phyloP scores from a whole-genome alignment of 1,284 basidiomycete genomes.

The Kalmanozyma brasiliensis region DNA sequence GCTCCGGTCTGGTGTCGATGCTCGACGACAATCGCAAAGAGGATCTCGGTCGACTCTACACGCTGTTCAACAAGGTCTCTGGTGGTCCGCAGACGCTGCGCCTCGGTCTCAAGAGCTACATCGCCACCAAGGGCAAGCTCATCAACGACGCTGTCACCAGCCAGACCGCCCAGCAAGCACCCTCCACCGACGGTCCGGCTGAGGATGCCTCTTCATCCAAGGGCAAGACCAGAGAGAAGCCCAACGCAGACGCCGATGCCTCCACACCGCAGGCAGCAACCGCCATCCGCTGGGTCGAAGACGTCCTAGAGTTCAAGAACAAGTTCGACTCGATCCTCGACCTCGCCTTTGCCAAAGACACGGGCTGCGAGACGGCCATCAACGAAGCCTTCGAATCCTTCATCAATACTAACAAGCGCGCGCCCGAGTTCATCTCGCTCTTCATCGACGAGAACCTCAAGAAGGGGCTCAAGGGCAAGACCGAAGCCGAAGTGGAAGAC shows the following conservation, averaged over 20 bases:
- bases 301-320: conserved; percentile 89
- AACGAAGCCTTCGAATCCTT: conserved; percentile 96
- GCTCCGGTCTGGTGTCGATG: conserved; percentile 88
- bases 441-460: conserved; percentile 98
- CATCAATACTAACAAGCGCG: conserved; percentile 86
- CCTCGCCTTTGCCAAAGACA: conserved; percentile 79
- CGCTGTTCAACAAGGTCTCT: conserved; percentile 79
- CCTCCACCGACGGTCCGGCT: conserved; percentile 19
- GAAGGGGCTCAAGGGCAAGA: conserved; percentile 95
- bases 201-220: conserved; percentile 13
- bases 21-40: conserved; percentile 82
- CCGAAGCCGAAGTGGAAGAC: conserved; percentile 87
- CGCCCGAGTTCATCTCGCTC: conserved; percentile 93
- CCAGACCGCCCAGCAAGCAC: conserved; percentile 15
- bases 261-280: conserved; percentile 64
- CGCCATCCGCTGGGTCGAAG: conserved; percentile 93
- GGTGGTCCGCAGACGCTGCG: conserved; percentile 74
- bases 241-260: conserved; percentile 13
- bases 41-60: conserved; percentile 83
- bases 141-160: conserved; percentile 75
- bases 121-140: conserved; percentile 80
- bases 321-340: conserved; percentile 84
- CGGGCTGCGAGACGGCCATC: conserved; percentile 80
- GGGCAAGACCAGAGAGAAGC: conserved; percentile 23
- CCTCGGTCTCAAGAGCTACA: conserved; percentile 78